Percentiles rank a stretch among this genome's conserved stretches.
Conservation (phyloP, 2,329 filamentous ascomycete species). For the Penicillium olsonii region DNA sequence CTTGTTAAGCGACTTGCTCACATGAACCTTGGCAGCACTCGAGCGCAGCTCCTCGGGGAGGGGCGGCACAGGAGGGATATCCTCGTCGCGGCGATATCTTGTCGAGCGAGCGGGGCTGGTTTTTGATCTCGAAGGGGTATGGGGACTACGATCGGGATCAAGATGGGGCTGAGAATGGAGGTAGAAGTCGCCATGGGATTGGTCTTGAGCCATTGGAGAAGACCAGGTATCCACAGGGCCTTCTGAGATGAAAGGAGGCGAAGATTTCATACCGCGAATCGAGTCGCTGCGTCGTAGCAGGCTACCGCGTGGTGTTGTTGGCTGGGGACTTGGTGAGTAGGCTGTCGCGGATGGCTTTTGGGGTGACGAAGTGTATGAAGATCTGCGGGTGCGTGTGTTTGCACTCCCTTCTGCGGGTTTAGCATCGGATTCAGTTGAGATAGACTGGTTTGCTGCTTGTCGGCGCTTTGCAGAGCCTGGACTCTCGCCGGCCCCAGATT, state of each 20-base stretch:
- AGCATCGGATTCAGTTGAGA: constrained; percentile 6
- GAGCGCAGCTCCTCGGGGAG: constrained; percentile 37
- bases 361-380: constrained; percentile 20
- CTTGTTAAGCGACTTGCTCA: constrained; percentile 10
- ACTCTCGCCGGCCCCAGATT: constrained; percentile 33
- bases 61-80: constrained; percentile 44
- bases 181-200: constrained; percentile 17
- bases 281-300: constrained; percentile 22
- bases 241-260: constrained; percentile 2
- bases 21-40: constrained; percentile 30
- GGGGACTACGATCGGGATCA: constrained; percentile 22
- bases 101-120: constrained; percentile 17
- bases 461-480: constrained; percentile 37
- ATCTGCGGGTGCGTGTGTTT: constrained; percentile 15
- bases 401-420: background rate
- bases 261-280: constrained; percentile 16
- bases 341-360: constrained; percentile 17
- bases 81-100: constrained; percentile 24
- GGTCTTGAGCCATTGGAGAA: constrained; percentile 12
- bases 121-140: constrained; percentile 17
- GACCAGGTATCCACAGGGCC: constrained; percentile 9
- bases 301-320: constrained; percentile 23
- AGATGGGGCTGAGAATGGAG: constrained; percentile 26
- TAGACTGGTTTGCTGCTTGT: constrained; percentile 14
- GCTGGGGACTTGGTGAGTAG: constrained; percentile 25